Evolutionary conservation across 768 basidiomycete genomes (phyloP).

Genomic region (Tylopilus plumbeoviolaceoides): DNA sequence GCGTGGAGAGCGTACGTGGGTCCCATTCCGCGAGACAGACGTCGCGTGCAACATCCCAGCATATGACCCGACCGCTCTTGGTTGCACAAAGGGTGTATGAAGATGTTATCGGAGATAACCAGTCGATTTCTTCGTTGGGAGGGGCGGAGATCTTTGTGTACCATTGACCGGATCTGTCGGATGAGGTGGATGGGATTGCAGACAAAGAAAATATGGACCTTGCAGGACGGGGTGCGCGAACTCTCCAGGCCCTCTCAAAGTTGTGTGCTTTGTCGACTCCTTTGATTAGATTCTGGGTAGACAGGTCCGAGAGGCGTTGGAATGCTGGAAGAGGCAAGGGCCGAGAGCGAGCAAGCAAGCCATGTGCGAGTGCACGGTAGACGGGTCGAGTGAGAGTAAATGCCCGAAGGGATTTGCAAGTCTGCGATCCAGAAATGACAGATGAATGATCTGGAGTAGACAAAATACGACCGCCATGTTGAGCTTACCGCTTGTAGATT

Average conservation of each 20-base stretch:
- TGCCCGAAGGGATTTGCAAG: constrained; percentile 56
- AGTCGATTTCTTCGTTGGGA: constrained; percentile 67
- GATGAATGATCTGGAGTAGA: neutral
- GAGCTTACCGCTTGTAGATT: constrained; percentile 56
- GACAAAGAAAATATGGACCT: constrained; percentile 27
- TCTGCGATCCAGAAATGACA: constrained; percentile 34
- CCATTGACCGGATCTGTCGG: constrained; percentile 38
- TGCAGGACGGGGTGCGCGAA: constrained; percentile 53
- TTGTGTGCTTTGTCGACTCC: constrained; percentile 60
- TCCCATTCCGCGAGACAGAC: constrained; percentile 66
- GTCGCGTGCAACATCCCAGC: constrained; percentile 69
- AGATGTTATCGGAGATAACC: constrained; percentile 73
- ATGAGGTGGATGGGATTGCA: constrained; percentile 26
- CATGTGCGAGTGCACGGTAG: constrained; percentile 59
- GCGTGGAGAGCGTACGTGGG: constrained; percentile 33
- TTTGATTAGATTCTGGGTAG: constrained; percentile 55
- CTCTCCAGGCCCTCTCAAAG: constrained; percentile 60
- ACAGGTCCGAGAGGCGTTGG: constrained; percentile 61
- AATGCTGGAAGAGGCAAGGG: constrained; percentile 68
- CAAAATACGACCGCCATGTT: neutral
- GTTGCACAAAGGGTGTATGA: constrained; percentile 76
- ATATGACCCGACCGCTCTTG: constrained; percentile 70
- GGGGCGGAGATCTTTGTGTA: constrained; percentile 68
- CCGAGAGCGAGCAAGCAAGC: constrained; percentile 61
- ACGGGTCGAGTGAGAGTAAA: constrained; percentile 65